A percentile compares a stretch with the other conserved stretches of the same genome.
Evolutionary conservation across 139 green algal species (phyloP).

Genomic region (Tetraselmis striata): DNA sequence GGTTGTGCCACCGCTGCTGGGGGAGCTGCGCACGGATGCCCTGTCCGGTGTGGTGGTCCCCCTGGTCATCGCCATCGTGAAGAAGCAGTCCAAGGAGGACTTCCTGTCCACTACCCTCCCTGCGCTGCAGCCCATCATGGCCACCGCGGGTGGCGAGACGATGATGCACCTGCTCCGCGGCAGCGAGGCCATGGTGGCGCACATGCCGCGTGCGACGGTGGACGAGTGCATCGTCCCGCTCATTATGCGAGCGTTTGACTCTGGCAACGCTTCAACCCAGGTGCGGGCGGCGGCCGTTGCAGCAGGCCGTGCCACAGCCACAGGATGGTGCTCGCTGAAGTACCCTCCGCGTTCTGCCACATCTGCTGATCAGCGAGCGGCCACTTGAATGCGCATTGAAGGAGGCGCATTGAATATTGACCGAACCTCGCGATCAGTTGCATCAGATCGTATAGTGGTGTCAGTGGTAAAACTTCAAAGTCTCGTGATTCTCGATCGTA

Average conservation of each 20-base stretch:
- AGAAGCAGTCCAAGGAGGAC: conserved; percentile 28
- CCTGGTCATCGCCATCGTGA: conserved; percentile 48
- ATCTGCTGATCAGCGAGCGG: too few relatives aligned
- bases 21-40: conserved; percentile 40
- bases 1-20: conserved; percentile 37
- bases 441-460: too few relatives aligned
- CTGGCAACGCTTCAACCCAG: neutral
- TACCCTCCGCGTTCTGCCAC: too few relatives aligned
- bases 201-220: conserved; percentile 21
- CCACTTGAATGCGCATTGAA: too few relatives aligned
- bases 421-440: too few relatives aligned
- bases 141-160: conserved; percentile 34
- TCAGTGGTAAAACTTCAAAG: too few relatives aligned
- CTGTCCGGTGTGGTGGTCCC: conserved; percentile 52
- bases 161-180: conserved; percentile 42
- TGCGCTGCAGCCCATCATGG: conserved; percentile 32
- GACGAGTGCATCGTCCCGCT: neutral
- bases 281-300: too few relatives aligned
- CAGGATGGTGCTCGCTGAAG: too few relatives aligned
- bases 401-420: too few relatives aligned
- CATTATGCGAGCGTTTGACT: neutral
- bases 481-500: too few relatives aligned
- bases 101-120: conserved; percentile 42
- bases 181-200: conserved; percentile 21
- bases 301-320: too few relatives aligned